These are phyloP conservation scores for Acanthamoeba lenticulata DNA, from an alignment of 208 protist species.

Conservation along the genomic window DNA sequence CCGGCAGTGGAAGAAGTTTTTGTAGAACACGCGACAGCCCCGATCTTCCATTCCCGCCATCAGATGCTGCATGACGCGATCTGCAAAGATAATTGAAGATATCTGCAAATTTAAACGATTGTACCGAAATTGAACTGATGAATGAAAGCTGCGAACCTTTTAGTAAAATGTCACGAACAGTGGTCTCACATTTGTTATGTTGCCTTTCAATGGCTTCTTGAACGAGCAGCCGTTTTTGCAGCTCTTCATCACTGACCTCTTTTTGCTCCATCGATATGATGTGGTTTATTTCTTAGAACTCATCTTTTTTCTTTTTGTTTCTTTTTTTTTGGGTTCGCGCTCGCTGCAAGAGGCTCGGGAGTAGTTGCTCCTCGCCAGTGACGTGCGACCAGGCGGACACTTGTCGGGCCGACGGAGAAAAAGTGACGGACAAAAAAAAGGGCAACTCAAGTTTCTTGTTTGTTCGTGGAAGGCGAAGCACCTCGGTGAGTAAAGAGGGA, in stretches of 20 bases:
- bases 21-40: slow-evolving; percentile 28
- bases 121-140: background rate
- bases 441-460: too few species aligned
- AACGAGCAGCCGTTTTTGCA: background rate
- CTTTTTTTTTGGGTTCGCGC: too few species aligned
- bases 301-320: too few species aligned
- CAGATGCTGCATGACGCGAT: slow-evolving; percentile 42
- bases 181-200: background rate
- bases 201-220: background rate
- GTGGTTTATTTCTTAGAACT: background rate
- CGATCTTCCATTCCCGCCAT: slow-evolving; percentile 37
- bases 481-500: too few species aligned
- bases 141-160: background rate
- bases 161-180: slow-evolving; percentile 1
- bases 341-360: too few species aligned
- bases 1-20: slow-evolving; percentile 55
- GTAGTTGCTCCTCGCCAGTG: too few species aligned
- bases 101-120: background rate
- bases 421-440: too few species aligned
- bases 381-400: too few species aligned
- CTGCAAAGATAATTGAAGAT: background rate
- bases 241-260: background rate
- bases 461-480: too few species aligned
- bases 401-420: too few species aligned
- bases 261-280: background rate